Base-by-base conservation (phyloP, 2,329 filamentous ascomycete species). In the Macrophomina phaseolina region DNA sequence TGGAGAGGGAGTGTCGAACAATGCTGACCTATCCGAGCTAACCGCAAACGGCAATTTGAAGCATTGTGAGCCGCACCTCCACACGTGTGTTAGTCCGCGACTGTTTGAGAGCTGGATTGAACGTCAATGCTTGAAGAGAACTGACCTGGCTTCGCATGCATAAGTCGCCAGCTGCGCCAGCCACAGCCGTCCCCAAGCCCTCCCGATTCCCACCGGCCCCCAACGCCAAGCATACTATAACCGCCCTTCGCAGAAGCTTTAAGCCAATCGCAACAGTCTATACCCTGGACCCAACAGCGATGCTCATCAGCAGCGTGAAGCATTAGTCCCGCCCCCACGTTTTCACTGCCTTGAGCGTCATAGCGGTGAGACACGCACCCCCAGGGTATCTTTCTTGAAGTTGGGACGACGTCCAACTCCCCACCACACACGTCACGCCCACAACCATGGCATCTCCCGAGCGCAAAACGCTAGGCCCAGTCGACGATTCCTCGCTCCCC, bases 251-350 rank as follows among this genome's bases (percentile, higher is more conserved):
- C 23, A 23, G 3, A 55, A 5, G 53, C 6, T 6, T 5, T 9
- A 11, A 30, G 18, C 53, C 53, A 58, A 42, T 58, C 53, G 40
- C 18, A 5, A 6, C 53, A 58, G 6, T 4, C 9, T 1, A 28
- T 30, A 23, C 23, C n/a, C 36, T 23, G 18, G 1, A 58, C 1
- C 34, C 53, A 42, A 42, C 53, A 42, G n/a, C 16, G 8, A 34
- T 52, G 28, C 49, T 16, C 32, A 30, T 14, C 28, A 52, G 4
- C 34, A 58, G 4, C 53, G 34, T 55, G 52, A 30, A 55, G 16
- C 53, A 16, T 42, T 58, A 45, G 53, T 36, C 40, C 53, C 36
- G 53, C 53, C 53, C 48, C 53, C 53, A 42, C 53, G 18, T 2
- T 36, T 40, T 34, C 40, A 42, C 18, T 42, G 36, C 53, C 12